These are phyloP conservation scores for Moesziomyces sp. DNA, from an alignment of 1,284 basidiomycete genomes.

Conservation along the genomic window DNA sequence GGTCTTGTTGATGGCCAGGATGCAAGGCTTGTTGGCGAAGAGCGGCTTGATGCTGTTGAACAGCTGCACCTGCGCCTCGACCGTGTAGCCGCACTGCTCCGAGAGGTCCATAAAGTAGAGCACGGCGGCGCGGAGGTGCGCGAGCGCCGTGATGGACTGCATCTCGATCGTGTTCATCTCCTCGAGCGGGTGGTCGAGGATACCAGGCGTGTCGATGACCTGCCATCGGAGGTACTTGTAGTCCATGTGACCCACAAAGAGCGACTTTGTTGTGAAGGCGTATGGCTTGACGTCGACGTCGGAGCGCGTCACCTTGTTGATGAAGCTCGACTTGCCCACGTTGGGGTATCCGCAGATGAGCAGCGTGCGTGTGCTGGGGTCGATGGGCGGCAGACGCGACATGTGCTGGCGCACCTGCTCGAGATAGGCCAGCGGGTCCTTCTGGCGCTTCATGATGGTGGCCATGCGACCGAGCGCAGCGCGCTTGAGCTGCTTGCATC, in stretches of 20 bases:
- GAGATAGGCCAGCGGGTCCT: conserved; percentile 67
- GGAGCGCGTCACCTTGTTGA: conserved; percentile 67
- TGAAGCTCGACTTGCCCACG: conserved; percentile 67
- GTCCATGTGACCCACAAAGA: conserved; percentile 68
- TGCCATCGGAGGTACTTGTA: conserved; percentile 68
- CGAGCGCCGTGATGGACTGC: conserved; percentile 67
- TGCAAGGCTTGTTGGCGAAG: conserved; percentile 66
- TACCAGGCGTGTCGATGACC: conserved; percentile 67
- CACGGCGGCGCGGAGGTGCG: conserved; percentile 65
- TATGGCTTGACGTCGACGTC: conserved; percentile 68
- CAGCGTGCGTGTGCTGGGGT: conserved; percentile 63
- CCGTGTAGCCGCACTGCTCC: conserved; percentile 67
- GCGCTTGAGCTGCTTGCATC: conserved; percentile 68
- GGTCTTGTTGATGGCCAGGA: conserved; percentile 66
- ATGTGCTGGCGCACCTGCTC: conserved; percentile 68
- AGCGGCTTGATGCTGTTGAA: conserved; percentile 68
- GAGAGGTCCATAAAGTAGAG: conserved; percentile 68
- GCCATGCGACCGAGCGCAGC: conserved; percentile 67
- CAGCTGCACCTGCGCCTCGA: conserved; percentile 67
- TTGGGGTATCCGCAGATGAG: conserved; percentile 67
- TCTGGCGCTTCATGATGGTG: conserved; percentile 67
- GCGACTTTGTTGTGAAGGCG: conserved; percentile 67
- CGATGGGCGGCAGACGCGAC: conserved; percentile 67
- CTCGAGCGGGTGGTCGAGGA: conserved; percentile 67
- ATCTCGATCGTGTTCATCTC: conserved; percentile 69